A percentile compares a stretch with the other conserved stretches of the same genome.
Evolutionary conservation across 2,329 filamentous ascomycete genomes (phyloP).

Genomic region (Nemania serpens): DNA sequence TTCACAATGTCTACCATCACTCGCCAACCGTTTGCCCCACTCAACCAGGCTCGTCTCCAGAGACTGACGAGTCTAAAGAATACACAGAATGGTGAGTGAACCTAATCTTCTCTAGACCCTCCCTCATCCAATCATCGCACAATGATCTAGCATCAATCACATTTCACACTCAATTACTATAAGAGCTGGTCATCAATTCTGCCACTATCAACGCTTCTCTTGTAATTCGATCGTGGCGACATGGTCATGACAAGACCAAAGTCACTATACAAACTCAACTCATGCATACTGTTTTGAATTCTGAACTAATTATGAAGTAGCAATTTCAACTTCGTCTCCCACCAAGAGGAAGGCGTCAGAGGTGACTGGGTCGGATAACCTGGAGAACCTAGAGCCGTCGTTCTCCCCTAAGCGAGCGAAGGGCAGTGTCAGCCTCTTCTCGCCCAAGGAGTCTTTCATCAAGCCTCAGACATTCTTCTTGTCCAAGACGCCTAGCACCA

Average conservation of each 20-base stretch:
- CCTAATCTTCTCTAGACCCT: background rate
- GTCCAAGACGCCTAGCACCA: conserved; percentile 47
- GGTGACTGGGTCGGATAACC: conserved; percentile 55
- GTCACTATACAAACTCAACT: too few species aligned
- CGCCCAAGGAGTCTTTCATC: conserved; percentile 50
- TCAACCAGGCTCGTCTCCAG: conserved; percentile 72
- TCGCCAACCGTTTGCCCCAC: conserved; percentile 76
- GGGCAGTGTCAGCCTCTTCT: conserved; percentile 47
- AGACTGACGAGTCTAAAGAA: conserved; percentile 77
- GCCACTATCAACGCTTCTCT: background rate
- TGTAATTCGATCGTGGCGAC: background rate
- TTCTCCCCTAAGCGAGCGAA: conserved; percentile 65
- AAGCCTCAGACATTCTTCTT: conserved; percentile 56
- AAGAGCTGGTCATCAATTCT: background rate
- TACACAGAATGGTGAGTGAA: conserved; percentile 69
- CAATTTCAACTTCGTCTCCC: conserved; percentile 46
- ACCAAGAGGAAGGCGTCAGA: conserved; percentile 64
- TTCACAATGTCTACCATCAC: conserved; percentile 58
- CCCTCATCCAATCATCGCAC: background rate
- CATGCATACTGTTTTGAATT: background rate
- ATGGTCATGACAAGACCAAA: background rate
- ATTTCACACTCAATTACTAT: background rate
- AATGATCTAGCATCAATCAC: conserved; percentile 1
- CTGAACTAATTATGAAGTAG: conserved; percentile 44
- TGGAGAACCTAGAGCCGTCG: conserved; percentile 65